These are phyloP conservation scores for Hygrocybe coccinea DNA, from an alignment of 768 basidiomycete species.

Conservation along the genomic window DNA sequence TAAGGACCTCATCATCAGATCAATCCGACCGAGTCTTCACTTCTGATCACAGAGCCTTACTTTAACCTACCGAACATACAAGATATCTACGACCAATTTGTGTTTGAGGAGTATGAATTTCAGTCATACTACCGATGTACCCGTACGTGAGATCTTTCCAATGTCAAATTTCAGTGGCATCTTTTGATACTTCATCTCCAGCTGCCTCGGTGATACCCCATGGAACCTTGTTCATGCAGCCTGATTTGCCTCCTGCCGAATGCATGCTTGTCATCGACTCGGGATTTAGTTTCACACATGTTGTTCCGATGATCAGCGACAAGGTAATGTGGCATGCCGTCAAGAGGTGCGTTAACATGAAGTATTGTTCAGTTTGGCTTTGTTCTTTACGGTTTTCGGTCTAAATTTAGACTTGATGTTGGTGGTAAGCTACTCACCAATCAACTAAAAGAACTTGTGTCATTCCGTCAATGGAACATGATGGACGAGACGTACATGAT, in stretches of 20 bases:
- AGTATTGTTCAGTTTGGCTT: neutral
- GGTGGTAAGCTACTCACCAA: constrained; percentile 96
- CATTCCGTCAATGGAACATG: constrained; percentile 97
- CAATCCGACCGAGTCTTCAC: constrained; percentile 63
- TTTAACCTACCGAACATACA: constrained; percentile 91
- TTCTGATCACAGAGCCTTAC: constrained; percentile 90
- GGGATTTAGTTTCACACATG: constrained; percentile 92
- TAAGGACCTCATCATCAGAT: constrained; percentile 40
- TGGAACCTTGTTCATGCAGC: constrained; percentile 60
- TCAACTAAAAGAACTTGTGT: constrained; percentile 88
- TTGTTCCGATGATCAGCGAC: constrained; percentile 76
- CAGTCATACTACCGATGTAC: constrained; percentile 73
- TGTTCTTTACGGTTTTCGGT: constrained; percentile 8
- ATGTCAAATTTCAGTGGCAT: constrained; percentile 2
- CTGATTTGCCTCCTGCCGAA: constrained; percentile 54
- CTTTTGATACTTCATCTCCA: constrained; percentile 30
- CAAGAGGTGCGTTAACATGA: constrained; percentile 53
- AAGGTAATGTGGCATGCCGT: constrained; percentile 75
- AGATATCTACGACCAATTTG: constrained; percentile 89
- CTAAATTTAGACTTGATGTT: constrained; percentile 72
- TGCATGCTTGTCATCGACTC: constrained; percentile 82
- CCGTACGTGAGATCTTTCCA: constrained; percentile 55
- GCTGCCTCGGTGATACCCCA: constrained; percentile 77
- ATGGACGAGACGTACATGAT: constrained; percentile 95
- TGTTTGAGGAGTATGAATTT: constrained; percentile 97